Evolutionary conservation across 1,139 yeast species (phyloP).

Genomic region (Blastobotrys malaysiensis): DNA sequence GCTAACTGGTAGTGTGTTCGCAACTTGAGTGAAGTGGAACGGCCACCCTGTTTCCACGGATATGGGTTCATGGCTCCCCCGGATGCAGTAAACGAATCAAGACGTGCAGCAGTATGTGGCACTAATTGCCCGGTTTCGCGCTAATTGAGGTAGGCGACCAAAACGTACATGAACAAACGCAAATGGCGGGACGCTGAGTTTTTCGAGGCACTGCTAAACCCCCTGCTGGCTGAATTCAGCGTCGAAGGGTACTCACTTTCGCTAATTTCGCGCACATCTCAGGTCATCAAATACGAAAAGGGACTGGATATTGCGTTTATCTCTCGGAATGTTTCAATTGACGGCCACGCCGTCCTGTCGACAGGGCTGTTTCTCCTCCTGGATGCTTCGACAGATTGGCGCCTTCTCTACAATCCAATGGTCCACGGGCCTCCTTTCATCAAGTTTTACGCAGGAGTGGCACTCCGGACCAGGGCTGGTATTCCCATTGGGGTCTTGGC

Average conservation of each 20-base stretch:
- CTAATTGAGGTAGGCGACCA: conserved; percentile 32
- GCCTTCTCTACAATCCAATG: conserved; percentile 54
- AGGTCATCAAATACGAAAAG: conserved; percentile 44
- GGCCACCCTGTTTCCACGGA: conserved; percentile 49
- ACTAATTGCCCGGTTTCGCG: background rate
- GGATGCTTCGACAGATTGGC: conserved; percentile 66
- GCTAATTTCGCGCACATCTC: conserved; percentile 45
- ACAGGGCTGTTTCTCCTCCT: conserved; percentile 46
- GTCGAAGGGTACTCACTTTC: conserved; percentile 55
- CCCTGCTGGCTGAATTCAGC: conserved; percentile 34
- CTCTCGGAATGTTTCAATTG: conserved; percentile 53
- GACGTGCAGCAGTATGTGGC: conserved; percentile 17
- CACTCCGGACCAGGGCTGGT: conserved; percentile 40
- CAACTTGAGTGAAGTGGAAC: conserved; percentile 51
- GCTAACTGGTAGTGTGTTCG: conserved; percentile 39
- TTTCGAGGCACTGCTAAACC: conserved; percentile 38
- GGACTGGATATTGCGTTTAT: conserved; percentile 38
- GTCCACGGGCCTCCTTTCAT: conserved; percentile 57
- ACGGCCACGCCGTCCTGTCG: conserved; percentile 62
- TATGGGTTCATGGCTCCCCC: conserved; percentile 57
- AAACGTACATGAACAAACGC: conserved; percentile 37
- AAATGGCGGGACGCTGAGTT: conserved; percentile 48
- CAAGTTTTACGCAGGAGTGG: conserved; percentile 60
- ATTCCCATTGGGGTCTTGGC: conserved; percentile 55
- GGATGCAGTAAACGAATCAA: conserved; percentile 24